Conservation (phyloP, 2,329 filamentous ascomycete species). For the Pseudogymnoascus sp. region DNA sequence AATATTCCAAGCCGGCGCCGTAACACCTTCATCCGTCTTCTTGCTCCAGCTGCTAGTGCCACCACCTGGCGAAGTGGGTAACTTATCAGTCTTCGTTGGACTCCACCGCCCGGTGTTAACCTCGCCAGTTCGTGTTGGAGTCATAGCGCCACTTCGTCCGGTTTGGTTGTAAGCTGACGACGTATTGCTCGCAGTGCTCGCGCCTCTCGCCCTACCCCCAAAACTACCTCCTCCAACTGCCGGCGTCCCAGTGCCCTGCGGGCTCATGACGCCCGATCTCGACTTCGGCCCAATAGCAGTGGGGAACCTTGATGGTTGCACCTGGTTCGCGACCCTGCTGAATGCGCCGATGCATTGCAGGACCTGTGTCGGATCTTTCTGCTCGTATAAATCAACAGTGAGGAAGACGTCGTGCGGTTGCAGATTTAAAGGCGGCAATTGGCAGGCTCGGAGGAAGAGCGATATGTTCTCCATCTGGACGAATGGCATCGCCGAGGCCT, state of each 20-base stretch:
- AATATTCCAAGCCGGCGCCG: conserved; percentile 93
- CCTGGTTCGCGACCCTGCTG: conserved; percentile 71
- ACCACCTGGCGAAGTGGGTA: conserved; percentile 40
- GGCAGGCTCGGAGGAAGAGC: conserved; percentile 84
- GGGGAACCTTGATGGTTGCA: conserved; percentile 68
- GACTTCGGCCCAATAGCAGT: conserved; percentile 65
- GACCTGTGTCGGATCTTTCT: conserved; percentile 93
- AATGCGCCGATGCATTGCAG: conserved; percentile 88
- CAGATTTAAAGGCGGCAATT: conserved; percentile 74
- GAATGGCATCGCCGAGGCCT: conserved; percentile 86
- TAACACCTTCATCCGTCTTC: conserved; percentile 69
- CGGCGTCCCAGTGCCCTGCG: conserved; percentile 52
- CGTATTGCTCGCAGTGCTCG: conserved; percentile 51
- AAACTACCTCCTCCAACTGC: conserved; percentile 40
- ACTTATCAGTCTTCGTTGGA: conserved; percentile 51
- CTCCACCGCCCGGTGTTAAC: conserved; percentile 50
- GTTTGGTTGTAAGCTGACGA: conserved; percentile 42
- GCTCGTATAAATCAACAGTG: conserved; percentile 91
- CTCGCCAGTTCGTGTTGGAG: conserved; percentile 26
- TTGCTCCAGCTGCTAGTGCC: conserved; percentile 84
- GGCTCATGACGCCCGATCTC: conserved; percentile 52
- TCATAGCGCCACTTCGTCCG: conserved; percentile 34
- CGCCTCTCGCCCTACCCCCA: conserved; percentile 38
- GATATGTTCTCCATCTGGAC: conserved; percentile 99
- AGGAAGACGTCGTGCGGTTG: conserved; percentile 93